Evolutionary conservation across 805 yeast species (phyloP).

Genomic region (Hyphopichia homilentoma): DNA sequence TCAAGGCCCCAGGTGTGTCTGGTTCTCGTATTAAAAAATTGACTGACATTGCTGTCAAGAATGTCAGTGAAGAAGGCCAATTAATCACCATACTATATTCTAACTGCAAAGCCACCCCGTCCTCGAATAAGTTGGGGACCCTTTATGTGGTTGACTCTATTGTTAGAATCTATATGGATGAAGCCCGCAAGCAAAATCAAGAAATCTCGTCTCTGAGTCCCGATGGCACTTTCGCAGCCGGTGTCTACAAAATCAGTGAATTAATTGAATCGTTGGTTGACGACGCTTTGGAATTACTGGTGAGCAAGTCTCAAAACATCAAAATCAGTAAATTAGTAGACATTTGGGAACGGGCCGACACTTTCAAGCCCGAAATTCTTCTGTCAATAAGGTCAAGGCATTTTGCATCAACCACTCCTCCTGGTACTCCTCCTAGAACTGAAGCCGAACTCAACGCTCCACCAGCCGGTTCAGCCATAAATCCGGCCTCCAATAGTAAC

Average conservation of each 20-base stretch:
- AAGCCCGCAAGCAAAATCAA: constrained; percentile 56
- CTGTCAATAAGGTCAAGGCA: constrained; percentile 53
- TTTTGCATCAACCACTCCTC: constrained; percentile 67
- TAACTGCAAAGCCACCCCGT: constrained; percentile 68
- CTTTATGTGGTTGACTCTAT: constrained; percentile 90
- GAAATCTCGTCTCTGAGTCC: constrained; percentile 46
- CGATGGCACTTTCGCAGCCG: constrained; percentile 73
- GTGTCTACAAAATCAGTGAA: constrained; percentile 60
- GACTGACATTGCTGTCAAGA: constrained; percentile 70
- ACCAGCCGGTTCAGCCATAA: constrained; percentile 8
- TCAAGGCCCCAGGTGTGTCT: constrained; percentile 89
- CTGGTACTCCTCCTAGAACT: constrained; percentile 51
- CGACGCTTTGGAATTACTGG: constrained; percentile 55
- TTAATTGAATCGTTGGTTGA: constrained; percentile 61
- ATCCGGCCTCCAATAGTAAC: constrained; percentile 18
- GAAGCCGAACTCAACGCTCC: constrained; percentile 15
- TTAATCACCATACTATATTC: constrained; percentile 57
- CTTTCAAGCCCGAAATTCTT: constrained; percentile 62
- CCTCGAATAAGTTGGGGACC: constrained; percentile 84
- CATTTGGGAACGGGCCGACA: constrained; percentile 85
- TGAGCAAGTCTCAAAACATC: constrained; percentile 52
- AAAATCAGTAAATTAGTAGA: constrained; percentile 83
- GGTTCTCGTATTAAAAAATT: constrained; percentile 90
- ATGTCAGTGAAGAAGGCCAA: constrained; percentile 53
- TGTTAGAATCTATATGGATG: constrained; percentile 79